phyloP scores from a whole-genome alignment of 2,329 filamentous ascomycete species.

The Phoma sp. region DNA sequence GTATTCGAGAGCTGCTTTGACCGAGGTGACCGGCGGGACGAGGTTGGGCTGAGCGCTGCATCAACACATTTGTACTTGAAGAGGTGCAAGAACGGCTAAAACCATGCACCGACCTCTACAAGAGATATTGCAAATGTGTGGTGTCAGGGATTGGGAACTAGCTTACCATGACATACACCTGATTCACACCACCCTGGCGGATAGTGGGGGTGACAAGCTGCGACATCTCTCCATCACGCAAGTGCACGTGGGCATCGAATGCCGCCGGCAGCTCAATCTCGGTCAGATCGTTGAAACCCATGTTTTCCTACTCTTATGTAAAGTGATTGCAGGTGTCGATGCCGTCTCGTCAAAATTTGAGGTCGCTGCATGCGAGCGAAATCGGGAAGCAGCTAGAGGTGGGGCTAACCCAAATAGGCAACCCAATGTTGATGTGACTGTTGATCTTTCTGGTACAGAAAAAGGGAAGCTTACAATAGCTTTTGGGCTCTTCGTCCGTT shows the following conservation, averaged over 20 bases:
- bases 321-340: background rate
- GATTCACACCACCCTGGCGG: constrained; percentile 58
- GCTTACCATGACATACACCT: constrained; percentile 60
- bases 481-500: too few relatives aligned
- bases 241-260: constrained; percentile 59
- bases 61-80: background rate
- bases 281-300: constrained; percentile 50
- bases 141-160: background rate
- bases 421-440: background rate
- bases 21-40: constrained; percentile 57
- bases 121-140: background rate
- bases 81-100: background rate
- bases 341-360: constrained; percentile 20
- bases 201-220: constrained; percentile 59
- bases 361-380: constrained; percentile 16
- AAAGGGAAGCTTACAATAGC: too few relatives aligned
- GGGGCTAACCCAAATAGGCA: constrained; percentile 5
- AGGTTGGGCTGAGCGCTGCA: constrained; percentile 53
- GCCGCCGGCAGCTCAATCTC: constrained; percentile 56
- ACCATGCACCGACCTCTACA: too few relatives aligned
- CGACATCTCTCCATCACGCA: constrained; percentile 60
- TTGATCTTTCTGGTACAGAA: background rate
- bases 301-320: constrained; percentile 16
- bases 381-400: constrained; percentile 11
- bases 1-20: constrained; percentile 55